Conservation (phyloP, 228 moss, liverwort and hornwort species). For the Sphagnum fallax region DNA sequence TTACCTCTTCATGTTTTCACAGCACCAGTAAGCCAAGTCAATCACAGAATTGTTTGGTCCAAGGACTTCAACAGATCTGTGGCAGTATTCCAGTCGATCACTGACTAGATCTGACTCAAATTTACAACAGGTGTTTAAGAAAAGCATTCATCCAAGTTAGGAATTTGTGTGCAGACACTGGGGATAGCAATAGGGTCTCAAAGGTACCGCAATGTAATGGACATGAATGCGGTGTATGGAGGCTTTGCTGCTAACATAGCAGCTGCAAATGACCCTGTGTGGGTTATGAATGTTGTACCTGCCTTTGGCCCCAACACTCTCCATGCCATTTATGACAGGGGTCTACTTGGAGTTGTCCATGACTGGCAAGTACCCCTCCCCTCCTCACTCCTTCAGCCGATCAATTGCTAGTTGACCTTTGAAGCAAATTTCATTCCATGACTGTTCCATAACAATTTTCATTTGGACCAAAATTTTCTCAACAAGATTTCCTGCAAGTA, state of each 20-base stretch:
- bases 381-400: constrained; percentile 2
- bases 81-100: too few relatives aligned
- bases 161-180: constrained; percentile 3
- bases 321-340: constrained; percentile 63
- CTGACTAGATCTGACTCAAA: constrained; percentile 10
- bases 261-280: constrained; percentile 49
- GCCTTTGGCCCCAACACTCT: constrained; percentile 60
- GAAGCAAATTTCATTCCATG: too few relatives aligned
- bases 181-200: background rate
- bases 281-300: constrained; percentile 87
- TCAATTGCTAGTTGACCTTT: too few relatives aligned
- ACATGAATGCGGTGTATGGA: constrained; percentile 70
- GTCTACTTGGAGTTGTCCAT: constrained; percentile 67
- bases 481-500: too few relatives aligned
- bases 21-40: background rate
- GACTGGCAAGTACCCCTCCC: constrained; percentile 46
- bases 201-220: constrained; percentile 75
- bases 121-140: constrained; percentile 4
- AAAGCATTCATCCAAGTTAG: constrained; percentile 11
- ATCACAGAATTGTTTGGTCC: too few relatives aligned
- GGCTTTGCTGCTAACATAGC: constrained; percentile 66
- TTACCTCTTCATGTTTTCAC: too few relatives aligned
- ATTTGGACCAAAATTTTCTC: too few relatives aligned
- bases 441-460: too few relatives aligned
- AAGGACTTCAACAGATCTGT: too few relatives aligned